A percentile compares a stretch with the other conserved stretches of the same genome.
Evolutionary conservation across 306 rosid genomes (phyloP).

Genomic region (Datisca glomerata): DNA sequence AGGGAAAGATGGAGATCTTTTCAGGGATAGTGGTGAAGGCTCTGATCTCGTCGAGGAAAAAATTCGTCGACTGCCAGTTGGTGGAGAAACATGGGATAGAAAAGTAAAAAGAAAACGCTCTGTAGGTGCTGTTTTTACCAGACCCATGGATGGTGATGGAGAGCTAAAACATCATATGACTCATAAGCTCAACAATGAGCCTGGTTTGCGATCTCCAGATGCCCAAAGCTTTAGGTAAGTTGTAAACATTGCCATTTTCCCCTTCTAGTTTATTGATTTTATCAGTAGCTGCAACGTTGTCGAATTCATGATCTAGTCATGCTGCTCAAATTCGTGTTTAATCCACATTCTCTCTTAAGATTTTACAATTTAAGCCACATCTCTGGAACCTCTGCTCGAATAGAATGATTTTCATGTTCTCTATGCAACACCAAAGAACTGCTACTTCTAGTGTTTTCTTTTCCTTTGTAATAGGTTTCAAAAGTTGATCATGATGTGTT

Average conservation of each 20-base stretch:
- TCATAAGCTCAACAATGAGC: constrained; percentile 50
- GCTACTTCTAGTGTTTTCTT: too few relatives aligned
- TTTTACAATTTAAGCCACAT: too few relatives aligned
- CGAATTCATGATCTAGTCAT: too few relatives aligned
- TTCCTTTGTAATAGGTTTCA: too few relatives aligned
- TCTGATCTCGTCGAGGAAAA: constrained; percentile 67
- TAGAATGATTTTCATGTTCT: too few relatives aligned
- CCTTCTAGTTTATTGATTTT: too few relatives aligned
- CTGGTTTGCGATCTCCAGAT: constrained; percentile 36
- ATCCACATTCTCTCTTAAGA: too few relatives aligned
- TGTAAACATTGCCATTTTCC: constrained; percentile 13
- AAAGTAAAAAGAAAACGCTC: constrained; percentile 75
- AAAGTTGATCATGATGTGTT: too few relatives aligned
- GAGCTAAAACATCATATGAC: constrained; percentile 46
- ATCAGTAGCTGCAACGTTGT: too few relatives aligned
- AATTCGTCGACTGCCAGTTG: constrained; percentile 55
- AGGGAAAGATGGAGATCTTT: constrained; percentile 53
- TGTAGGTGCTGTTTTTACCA: constrained; percentile 34
- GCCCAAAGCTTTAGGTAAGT: constrained; percentile 62
- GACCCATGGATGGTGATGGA: constrained; percentile 57
- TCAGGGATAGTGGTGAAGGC: constrained; percentile 44
- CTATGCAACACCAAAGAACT: too few relatives aligned
- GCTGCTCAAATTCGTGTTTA: too few relatives aligned
- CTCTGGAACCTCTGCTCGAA: too few relatives aligned
- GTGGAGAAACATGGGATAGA: constrained; percentile 65